Evolutionary conservation across 352 stramenopile genomes (phyloP).

Genomic region (Phytophthora kernoviae): DNA sequence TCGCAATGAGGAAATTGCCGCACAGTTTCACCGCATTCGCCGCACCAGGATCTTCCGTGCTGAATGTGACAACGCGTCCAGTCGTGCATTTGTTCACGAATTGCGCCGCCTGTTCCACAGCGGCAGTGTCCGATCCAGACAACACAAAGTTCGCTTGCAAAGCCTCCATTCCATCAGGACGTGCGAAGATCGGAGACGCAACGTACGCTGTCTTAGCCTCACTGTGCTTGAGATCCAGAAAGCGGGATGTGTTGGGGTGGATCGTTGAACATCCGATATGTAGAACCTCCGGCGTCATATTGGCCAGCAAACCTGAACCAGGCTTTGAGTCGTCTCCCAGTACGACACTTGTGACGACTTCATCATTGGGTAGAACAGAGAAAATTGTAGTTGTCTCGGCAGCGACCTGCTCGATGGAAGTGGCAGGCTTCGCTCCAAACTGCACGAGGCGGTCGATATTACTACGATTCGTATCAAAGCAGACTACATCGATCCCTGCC

Average conservation of each 20-base stretch:
- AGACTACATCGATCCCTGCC: conserved; percentile 58
- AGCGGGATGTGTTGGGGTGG: conserved; percentile 58
- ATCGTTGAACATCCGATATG: conserved; percentile 82
- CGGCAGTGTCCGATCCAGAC: conserved; percentile 44
- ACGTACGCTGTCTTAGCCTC: conserved; percentile 45
- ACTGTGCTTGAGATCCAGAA: conserved; percentile 43
- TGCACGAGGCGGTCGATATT: conserved; percentile 34
- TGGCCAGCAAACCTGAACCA: conserved; percentile 41
- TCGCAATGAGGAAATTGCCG: conserved; percentile 83
- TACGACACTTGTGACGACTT: conserved; percentile 50
- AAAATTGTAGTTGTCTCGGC: conserved; percentile 47
- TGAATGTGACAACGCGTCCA: conserved; percentile 52
- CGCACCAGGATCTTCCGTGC: conserved; percentile 56
- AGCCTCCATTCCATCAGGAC: conserved; percentile 70
- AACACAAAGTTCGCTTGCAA: conserved; percentile 71
- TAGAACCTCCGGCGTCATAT: conserved; percentile 36
- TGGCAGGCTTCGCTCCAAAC: conserved; percentile 39
- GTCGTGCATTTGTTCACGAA: conserved; percentile 49
- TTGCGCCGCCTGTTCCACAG: conserved; percentile 38
- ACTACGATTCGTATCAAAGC: conserved; percentile 57
- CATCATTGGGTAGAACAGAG: conserved; percentile 73
- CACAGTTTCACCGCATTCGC: conserved; percentile 82
- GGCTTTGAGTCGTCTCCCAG: conserved; percentile 25
- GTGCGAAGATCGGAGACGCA: conserved; percentile 70
- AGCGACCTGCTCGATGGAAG: conserved; percentile 50